Percentiles rank a stretch among this genome's conserved stretches.
These are phyloP conservation scores for Leucaena leucocephala DNA, from an alignment of 306 rosid species.

Conservation along the genomic window DNA sequence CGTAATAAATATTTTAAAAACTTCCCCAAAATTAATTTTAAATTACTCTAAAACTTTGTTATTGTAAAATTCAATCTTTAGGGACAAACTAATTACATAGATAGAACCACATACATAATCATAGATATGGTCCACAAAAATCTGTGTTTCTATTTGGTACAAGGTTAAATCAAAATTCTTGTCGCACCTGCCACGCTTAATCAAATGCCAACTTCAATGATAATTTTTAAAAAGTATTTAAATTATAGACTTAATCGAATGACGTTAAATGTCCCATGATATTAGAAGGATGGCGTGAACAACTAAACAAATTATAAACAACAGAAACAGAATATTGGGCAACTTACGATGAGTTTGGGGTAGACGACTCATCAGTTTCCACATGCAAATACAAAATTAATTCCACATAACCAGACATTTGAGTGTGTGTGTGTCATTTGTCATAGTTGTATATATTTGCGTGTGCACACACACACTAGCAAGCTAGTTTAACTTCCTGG, in stretches of 20 bases:
- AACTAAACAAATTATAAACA: background rate
- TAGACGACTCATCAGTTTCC: background rate
- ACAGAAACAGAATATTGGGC: background rate
- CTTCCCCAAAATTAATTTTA: too few relatives aligned
- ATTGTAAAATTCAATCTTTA: too few relatives aligned
- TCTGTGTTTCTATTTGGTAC: background rate
- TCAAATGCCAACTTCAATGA: background rate
- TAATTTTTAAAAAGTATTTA: background rate
- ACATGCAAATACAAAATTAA: background rate
- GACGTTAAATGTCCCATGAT: background rate
- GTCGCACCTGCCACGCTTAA: background rate
- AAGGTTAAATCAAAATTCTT: background rate
- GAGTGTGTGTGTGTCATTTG: background rate
- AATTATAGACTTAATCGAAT: background rate
- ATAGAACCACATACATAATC: background rate
- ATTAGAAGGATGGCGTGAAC: background rate
- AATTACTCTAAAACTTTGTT: too few relatives aligned
- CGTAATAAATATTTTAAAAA: background rate
- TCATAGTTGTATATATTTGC: background rate
- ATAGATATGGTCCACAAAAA: background rate
- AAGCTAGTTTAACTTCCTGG: too few relatives aligned
- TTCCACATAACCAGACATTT: background rate
- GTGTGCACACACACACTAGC: background rate
- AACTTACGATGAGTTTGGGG: background rate
- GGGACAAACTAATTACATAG: background rate